phyloP scores from a whole-genome alignment of 1,139 yeast species.

The Pichia sp. region DNA sequence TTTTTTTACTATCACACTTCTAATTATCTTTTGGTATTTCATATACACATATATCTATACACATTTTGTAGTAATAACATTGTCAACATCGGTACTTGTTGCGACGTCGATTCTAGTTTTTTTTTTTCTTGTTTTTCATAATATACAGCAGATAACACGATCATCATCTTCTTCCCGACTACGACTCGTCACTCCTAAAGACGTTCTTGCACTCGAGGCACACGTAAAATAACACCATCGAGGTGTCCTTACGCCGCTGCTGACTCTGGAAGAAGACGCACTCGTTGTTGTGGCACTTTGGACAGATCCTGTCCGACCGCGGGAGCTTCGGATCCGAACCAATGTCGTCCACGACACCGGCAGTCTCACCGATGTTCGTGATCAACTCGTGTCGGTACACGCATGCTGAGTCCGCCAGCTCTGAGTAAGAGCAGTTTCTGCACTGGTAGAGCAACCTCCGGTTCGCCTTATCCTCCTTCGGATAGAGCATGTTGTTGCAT shows the following conservation, averaged over 20 bases:
- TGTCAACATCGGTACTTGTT: background rate
- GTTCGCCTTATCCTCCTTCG: conserved; percentile 85
- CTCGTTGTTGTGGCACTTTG: conserved; percentile 79
- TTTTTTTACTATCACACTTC: background rate
- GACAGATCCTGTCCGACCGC: conserved; percentile 89
- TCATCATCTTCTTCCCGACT: background rate
- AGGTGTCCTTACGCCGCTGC: conserved; percentile 89
- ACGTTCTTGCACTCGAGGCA: conserved; percentile 83
- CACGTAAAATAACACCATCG: conserved; percentile 92
- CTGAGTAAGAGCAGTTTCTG: conserved; percentile 92
- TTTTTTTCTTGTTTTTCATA: background rate
- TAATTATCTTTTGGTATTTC: background rate
- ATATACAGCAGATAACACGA: conserved; percentile 4
- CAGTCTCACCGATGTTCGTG: conserved; percentile 88
- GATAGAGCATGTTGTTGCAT: conserved; percentile 96
- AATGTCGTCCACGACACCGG: conserved; percentile 95
- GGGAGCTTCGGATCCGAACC: conserved; percentile 97
- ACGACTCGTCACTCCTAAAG: conserved; percentile 38
- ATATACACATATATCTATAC: background rate
- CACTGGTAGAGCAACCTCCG: conserved; percentile 81
- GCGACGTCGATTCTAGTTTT: background rate
- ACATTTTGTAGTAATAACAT: background rate
- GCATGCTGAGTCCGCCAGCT: conserved; percentile 81
- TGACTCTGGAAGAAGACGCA: conserved; percentile 97
- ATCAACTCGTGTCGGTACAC: conserved; percentile 92